phyloP scores from a whole-genome alignment of 768 basidiomycete species.

The Megacollybia marginata region DNA sequence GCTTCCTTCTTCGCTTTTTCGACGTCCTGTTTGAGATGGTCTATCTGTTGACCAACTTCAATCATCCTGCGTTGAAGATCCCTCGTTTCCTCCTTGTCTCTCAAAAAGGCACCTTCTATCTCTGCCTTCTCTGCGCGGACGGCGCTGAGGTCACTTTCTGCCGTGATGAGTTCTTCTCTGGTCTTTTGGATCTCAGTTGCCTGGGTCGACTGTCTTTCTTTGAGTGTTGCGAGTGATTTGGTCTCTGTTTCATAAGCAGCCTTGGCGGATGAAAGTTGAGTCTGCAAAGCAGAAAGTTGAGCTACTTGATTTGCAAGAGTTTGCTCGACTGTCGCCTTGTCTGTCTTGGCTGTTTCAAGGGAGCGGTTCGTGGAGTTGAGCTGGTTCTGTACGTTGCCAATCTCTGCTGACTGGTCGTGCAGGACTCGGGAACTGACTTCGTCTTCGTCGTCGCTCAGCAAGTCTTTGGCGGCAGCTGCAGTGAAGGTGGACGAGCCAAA shows the following conservation, averaged over 20 bases:
- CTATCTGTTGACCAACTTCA: slow-evolving; percentile 69
- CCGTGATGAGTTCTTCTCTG: slow-evolving; percentile 73
- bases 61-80: slow-evolving; percentile 80
- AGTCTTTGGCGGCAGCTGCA: slow-evolving; percentile 31
- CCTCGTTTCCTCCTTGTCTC: slow-evolving; percentile 92
- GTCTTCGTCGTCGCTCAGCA: slow-evolving; percentile 73
- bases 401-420: slow-evolving; percentile 74
- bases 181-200: slow-evolving; percentile 63
- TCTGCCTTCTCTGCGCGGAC: slow-evolving; percentile 86
- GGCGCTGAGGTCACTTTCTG: slow-evolving; percentile 89
- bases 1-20: slow-evolving; percentile 92
- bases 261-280: slow-evolving; percentile 76
- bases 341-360: slow-evolving; percentile 55
- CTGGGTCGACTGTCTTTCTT: slow-evolving; percentile 63
- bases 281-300: slow-evolving; percentile 75
- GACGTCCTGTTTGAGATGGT: slow-evolving; percentile 60
- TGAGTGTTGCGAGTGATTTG: slow-evolving; percentile 55
- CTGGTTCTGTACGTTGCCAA: slow-evolving; percentile 84
- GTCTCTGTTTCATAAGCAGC: slow-evolving; percentile 83
- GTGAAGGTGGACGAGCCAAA: slow-evolving; percentile 32
- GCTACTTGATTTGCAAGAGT: slow-evolving; percentile 59
- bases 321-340: slow-evolving; percentile 60
- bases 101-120: slow-evolving; percentile 75
- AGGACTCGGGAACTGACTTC: slow-evolving; percentile 40
- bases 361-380: slow-evolving; percentile 73